A percentile compares a stretch with the other conserved stretches of the same genome.
Evolutionary conservation across 2,329 filamentous ascomycete genomes (phyloP).

Genomic region (Claviceps quebecensis): DNA sequence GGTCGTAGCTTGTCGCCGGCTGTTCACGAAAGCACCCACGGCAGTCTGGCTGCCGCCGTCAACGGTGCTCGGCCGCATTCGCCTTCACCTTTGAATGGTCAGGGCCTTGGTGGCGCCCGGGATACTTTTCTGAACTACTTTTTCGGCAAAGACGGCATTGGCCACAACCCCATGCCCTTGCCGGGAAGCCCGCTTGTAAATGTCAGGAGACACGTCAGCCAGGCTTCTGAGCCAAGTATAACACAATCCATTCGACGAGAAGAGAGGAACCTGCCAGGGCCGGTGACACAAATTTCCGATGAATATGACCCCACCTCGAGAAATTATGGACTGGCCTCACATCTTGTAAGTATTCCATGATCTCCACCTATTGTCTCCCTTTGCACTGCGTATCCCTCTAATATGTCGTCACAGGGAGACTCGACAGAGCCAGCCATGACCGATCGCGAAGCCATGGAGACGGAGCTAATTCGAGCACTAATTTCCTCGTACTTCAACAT

Average conservation of each 20-base stretch:
- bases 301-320: conserved; percentile 28
- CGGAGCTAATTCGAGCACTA: conserved; percentile 86
- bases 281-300: conserved; percentile 26
- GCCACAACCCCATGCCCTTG: conserved; percentile 23
- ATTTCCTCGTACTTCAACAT: conserved; percentile 99
- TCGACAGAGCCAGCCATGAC: conserved; percentile 75
- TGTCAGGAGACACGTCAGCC: conserved; percentile 54
- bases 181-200: conserved; percentile 14
- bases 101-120: conserved; percentile 47
- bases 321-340: conserved; percentile 30
- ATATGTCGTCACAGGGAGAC: conserved; percentile 28
- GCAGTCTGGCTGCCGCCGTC: conserved; percentile 48
- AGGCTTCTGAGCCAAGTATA: conserved; percentile 67
- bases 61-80: conserved; percentile 38
- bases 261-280: conserved; percentile 40
- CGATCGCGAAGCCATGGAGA: conserved; percentile 92
- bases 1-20: conserved; percentile 72
- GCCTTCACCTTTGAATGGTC: conserved; percentile 43
- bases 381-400: neutral
- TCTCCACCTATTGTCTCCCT: neutral
- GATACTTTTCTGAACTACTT: conserved; percentile 98
- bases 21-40: conserved; percentile 51
- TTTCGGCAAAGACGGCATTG: conserved; percentile 80
- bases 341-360: conserved; percentile 38
- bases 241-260: conserved; percentile 70